Base-by-base conservation (phyloP, 2,329 filamentous ascomycete species). In the Cordyceps javanica region DNA sequence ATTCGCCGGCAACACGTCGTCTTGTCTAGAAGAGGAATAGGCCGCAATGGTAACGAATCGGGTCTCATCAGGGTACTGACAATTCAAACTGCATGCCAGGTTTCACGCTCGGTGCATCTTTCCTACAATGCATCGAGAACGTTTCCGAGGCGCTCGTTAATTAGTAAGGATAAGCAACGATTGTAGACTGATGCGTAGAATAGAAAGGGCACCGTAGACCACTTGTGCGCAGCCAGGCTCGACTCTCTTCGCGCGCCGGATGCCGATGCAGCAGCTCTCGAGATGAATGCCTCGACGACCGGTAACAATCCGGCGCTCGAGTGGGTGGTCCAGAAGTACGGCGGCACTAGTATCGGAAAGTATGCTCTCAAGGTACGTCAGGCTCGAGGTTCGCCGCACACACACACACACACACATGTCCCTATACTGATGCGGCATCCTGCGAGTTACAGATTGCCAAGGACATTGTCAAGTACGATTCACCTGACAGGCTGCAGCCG, bases 261-360 rank as follows among this genome's bases (percentile, higher is more conserved):
- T 10, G 46, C 19, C 16, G 30, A 16, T 16, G 14, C 14, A n/a
- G 13, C 34, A 26, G 23, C 32, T 19, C 26, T 26, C 32, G 39
- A 25, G 5, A 51, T 51, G 48, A 34, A 34, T 25, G 21, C 3
- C 6, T 7, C 21, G 14, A 19, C 9, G 3, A 13, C 38, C 9
- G 2, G 23, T 34, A 51, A 51, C 32, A 6, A 51, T 23, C 34
- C 32, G 16, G 34, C 3, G 16, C 16, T 28, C 6, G 48, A 51
- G 3, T 55, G 53, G 53, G 32, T 55, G 3, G 42, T 55, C 9
- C 53, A 55, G 3, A 55, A 55, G 19, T 55, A 25, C 16, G 53
- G 53, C 28, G 53, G 53, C 42, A 55, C 53, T 16, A 55, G 53
- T 21, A 55, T 55, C n/a, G 53, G 53, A 23, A 55, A 55, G 10